These are phyloP conservation scores for Phialocephala subalpina DNA, from an alignment of 2,329 filamentous ascomycete species.

Conservation along the genomic window DNA sequence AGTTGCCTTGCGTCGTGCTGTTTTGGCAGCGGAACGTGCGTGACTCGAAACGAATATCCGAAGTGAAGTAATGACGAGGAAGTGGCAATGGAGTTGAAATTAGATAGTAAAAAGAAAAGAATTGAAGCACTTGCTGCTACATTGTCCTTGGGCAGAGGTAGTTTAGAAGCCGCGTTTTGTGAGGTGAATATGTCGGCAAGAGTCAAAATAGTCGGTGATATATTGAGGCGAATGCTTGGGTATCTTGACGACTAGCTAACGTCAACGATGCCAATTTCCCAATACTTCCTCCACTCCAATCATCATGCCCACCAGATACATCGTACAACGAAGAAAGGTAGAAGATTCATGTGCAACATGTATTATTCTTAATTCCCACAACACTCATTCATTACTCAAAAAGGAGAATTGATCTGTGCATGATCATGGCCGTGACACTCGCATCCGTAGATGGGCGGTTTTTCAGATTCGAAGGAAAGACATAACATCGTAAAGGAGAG, in stretches of 20 bases:
- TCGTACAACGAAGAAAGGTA: neutral
- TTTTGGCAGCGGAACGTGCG: neutral
- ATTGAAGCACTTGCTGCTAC: neutral
- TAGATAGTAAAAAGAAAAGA: neutral
- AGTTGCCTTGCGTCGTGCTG: neutral
- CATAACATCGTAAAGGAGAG: constrained; percentile 35
- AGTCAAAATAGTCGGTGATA: neutral
- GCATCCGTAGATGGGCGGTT: constrained; percentile 29
- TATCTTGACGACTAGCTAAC: neutral
- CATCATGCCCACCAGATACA: constrained; percentile 1
- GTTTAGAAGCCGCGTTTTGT: neutral
- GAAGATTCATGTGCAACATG: constrained; percentile 17
- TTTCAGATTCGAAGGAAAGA: constrained; percentile 30
- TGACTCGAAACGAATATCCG: neutral
- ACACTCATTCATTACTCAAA: constrained; percentile 26
- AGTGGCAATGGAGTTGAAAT: neutral
- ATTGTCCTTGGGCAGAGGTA: neutral
- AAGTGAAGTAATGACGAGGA: neutral
- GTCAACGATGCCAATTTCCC: neutral
- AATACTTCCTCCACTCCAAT: neutral
- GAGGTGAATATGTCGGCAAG: neutral
- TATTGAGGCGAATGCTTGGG: neutral
- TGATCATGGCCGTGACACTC: constrained; percentile 27
- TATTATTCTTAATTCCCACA: constrained; percentile 11
- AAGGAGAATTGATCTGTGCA: constrained; percentile 21